Percentiles rank a stretch among this genome's conserved stretches.
Evolutionary conservation across 352 stramenopile genomes (phyloP).

Genomic region (Pythium myriotylum): DNA sequence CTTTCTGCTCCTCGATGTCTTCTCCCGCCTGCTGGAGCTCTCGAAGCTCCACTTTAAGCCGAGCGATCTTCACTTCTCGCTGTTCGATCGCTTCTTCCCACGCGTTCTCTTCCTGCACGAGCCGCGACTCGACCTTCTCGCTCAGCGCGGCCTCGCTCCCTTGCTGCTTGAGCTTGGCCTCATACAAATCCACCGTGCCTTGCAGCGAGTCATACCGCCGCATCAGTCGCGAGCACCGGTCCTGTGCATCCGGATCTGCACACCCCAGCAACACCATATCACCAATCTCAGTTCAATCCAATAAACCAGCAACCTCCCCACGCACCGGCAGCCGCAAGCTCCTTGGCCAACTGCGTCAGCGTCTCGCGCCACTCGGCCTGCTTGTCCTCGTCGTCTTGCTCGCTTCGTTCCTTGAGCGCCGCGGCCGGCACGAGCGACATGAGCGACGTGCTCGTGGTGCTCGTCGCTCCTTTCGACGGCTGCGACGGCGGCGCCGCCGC

Average conservation of each 20-base stretch:
- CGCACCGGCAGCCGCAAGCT: slow-evolving; percentile 13
- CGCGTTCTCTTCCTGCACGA: slow-evolving; percentile 54
- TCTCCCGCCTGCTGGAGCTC: slow-evolving; percentile 30
- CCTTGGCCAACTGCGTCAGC: slow-evolving; percentile 14
- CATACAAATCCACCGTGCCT: slow-evolving; percentile 36
- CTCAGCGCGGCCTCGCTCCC: slow-evolving; percentile 49
- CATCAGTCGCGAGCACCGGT: slow-evolving; percentile 31
- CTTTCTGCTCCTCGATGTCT: slow-evolving; percentile 26
- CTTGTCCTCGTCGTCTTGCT: background rate
- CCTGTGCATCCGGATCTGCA: slow-evolving; percentile 8
- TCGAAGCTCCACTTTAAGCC: slow-evolving; percentile 57
- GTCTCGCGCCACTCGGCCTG: slow-evolving; percentile 12
- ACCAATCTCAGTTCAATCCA: no score
- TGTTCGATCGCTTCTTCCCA: slow-evolving; percentile 67
- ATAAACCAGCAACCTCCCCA: no score
- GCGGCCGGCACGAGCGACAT: slow-evolving; percentile 19
- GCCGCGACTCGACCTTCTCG: slow-evolving; percentile 56
- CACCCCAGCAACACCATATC: no score
- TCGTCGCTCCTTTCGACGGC: background rate
- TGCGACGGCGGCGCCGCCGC: slow-evolving; percentile 6
- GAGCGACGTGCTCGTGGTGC: slow-evolving; percentile 8
- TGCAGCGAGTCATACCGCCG: slow-evolving; percentile 45
- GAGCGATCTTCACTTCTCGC: slow-evolving; percentile 44
- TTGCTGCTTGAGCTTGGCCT: slow-evolving; percentile 37
- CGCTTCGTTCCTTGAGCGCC: background rate